Evolutionary conservation across 2,329 filamentous ascomycete species (phyloP).

Genomic region (Atkinsonella hypoxylon): DNA sequence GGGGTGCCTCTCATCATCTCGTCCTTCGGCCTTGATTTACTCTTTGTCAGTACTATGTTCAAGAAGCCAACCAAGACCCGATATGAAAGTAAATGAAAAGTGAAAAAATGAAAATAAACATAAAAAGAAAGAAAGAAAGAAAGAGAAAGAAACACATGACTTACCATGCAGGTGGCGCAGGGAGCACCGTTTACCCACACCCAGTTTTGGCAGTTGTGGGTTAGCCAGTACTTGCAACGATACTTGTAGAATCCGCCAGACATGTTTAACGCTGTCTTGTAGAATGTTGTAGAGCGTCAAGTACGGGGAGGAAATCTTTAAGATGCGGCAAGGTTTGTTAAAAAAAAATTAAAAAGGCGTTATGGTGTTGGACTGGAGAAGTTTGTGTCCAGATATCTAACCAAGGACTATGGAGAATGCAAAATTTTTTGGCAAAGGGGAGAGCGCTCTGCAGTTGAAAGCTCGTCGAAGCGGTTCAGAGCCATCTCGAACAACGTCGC

Average conservation of each 20-base stretch:
- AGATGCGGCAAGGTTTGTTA: neutral
- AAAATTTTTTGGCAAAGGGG: no score
- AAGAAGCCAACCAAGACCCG: neutral
- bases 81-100: no score
- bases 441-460: neutral
- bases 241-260: slow-evolving; percentile 37
- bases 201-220: slow-evolving; percentile 41
- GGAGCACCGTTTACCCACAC: slow-evolving; percentile 39
- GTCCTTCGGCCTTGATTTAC: slow-evolving; percentile 32
- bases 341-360: no score
- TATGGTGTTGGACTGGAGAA: neutral
- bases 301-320: neutral
- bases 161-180: slow-evolving; percentile 38
- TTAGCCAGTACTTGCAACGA: slow-evolving; percentile 42
- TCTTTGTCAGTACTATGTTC: neutral
- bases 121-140: neutral
- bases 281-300: neutral
- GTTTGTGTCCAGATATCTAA: no score
- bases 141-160: slow-evolving; percentile 11
- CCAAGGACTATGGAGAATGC: no score
- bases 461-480: neutral
- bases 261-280: slow-evolving; percentile 14
- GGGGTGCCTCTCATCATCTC: slow-evolving; percentile 28
- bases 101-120: no score
- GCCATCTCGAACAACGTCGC: neutral